phyloP scores from a whole-genome alignment of 805 yeast genomes.

The Spathaspora boniae region DNA sequence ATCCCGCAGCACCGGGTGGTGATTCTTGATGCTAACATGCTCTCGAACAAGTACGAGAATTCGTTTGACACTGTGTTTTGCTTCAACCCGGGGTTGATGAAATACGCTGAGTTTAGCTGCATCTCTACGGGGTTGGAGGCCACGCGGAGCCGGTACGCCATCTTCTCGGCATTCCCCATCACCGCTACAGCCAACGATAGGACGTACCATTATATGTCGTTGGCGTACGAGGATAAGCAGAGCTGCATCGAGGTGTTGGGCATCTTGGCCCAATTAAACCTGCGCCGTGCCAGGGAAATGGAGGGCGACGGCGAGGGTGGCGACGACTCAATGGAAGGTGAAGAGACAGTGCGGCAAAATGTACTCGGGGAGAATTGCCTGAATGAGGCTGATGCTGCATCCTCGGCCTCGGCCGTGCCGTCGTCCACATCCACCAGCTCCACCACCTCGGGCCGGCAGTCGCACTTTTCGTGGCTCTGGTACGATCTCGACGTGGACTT shows the following conservation, averaged over 20 bases:
- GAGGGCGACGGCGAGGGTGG: background rate
- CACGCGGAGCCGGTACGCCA: constrained; percentile 21
- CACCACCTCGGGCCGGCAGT: background rate
- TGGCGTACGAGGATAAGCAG: constrained; percentile 18
- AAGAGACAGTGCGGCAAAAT: too few species aligned
- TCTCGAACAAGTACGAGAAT: constrained; percentile 4
- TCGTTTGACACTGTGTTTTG: constrained; percentile 15
- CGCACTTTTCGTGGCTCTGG: constrained; percentile 28
- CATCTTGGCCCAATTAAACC: constrained; percentile 12
- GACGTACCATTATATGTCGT: constrained; percentile 16
- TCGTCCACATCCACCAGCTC: background rate
- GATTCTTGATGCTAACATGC: constrained; percentile 13
- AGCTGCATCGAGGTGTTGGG: constrained; percentile 17
- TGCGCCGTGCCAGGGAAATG: constrained; percentile 6
- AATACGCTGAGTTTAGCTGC: constrained; percentile 18
- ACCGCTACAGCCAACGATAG: constrained; percentile 17
- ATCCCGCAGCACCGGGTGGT: constrained; percentile 12
- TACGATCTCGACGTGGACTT: constrained; percentile 27
- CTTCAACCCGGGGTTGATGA: constrained; percentile 12
- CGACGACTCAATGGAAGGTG: too few species aligned
- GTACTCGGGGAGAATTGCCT: too few species aligned
- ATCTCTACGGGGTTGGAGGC: constrained; percentile 26
- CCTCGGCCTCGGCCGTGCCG: too few species aligned
- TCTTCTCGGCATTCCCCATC: constrained; percentile 17
- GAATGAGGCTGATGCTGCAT: too few species aligned